A percentile compares a stretch with the other conserved stretches of the same genome.
phyloP scores from a whole-genome alignment of 352 stramenopile species.

The Globisporangium yorkense region DNA sequence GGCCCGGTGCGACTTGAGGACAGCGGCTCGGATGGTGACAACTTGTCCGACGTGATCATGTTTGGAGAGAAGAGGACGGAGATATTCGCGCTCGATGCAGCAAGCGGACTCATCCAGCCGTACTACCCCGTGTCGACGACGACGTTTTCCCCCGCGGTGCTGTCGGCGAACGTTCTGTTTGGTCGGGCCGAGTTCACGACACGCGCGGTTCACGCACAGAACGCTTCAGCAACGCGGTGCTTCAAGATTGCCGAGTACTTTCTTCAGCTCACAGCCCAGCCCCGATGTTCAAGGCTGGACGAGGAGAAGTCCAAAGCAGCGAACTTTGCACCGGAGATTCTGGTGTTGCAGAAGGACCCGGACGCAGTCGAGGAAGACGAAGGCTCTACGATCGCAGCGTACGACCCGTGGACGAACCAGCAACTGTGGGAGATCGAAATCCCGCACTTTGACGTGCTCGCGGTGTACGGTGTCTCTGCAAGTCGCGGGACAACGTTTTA shows the following conservation, averaged over 20 bases:
- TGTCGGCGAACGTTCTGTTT: constrained; percentile 47
- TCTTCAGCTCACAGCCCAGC: constrained; percentile 56
- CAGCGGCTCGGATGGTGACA: constrained; percentile 15
- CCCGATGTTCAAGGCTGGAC: constrained; percentile 34
- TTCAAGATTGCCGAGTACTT: constrained; percentile 85
- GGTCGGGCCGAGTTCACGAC: constrained; percentile 73
- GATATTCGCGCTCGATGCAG: constrained; percentile 62
- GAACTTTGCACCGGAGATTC: constrained; percentile 34
- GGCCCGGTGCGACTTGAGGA: constrained; percentile 51
- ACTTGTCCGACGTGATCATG: constrained; percentile 55
- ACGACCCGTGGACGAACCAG: constrained; percentile 63
- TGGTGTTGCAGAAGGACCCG: constrained; percentile 55
- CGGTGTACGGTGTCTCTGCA: constrained; percentile 59
- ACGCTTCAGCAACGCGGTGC: constrained; percentile 54
- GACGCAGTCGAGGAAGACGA: constrained; percentile 43
- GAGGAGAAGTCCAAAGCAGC: constrained; percentile 7
- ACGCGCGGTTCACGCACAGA: constrained; percentile 48
- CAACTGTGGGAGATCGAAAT: constrained; percentile 73
- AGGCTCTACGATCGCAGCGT: constrained; percentile 63
- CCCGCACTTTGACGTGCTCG: constrained; percentile 62
- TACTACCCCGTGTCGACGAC: constrained; percentile 23
- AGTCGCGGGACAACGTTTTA: constrained; percentile 51
- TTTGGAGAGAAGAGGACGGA: constrained; percentile 74
- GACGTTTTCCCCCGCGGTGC: constrained; percentile 12
- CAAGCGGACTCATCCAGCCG: constrained; percentile 51